phyloP scores from a whole-genome alignment of 192 early-diverging fungal species.

The Dissophora ornata region DNA sequence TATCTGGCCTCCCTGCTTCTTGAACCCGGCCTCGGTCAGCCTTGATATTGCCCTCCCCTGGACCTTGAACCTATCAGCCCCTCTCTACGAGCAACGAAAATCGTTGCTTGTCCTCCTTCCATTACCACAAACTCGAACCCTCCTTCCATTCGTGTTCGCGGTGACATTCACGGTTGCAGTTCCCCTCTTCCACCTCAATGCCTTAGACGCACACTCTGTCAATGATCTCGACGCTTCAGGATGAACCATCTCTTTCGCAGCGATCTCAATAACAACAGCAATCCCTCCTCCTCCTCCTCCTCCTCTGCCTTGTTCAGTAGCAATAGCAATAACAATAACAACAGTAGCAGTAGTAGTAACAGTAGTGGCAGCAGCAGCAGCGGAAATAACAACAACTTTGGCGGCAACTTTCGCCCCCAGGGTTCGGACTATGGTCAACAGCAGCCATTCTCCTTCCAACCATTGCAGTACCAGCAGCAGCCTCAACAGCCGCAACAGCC shows the following conservation, averaged over 20 bases:
- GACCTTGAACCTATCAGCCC: too few relatives aligned
- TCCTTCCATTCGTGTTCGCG: not conserved
- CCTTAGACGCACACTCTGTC: not conserved
- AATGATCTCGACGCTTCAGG: not conserved
- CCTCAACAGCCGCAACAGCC: slow-evolving; percentile 6
- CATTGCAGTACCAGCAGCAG: slow-evolving; percentile 12
- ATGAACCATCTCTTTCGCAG: slow-evolving; percentile 29
- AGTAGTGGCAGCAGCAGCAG: slow-evolving; percentile 18
- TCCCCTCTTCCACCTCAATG: not conserved
- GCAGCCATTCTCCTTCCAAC: slow-evolving; percentile 9
- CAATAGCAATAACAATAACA: slow-evolving; percentile 10
- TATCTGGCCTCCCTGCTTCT: too few relatives aligned
- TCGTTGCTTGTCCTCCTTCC: too few relatives aligned
- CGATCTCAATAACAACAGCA: slow-evolving; percentile 19
- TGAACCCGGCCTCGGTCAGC: too few relatives aligned
- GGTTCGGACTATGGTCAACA: not conserved
- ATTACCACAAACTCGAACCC: too few relatives aligned
- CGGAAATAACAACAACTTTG: slow-evolving; percentile 5
- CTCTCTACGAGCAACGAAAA: too few relatives aligned
- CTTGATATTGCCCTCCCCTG: too few relatives aligned
- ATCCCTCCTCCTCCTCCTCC: not conserved
- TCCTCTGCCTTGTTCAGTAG: not conserved
- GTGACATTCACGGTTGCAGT: not conserved
- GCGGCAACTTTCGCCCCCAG: not conserved
- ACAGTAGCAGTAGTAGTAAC: not conserved